These are phyloP conservation scores for Uronychia setigera DNA, from an alignment of 73 alveolate species.

Conservation along the genomic window DNA sequence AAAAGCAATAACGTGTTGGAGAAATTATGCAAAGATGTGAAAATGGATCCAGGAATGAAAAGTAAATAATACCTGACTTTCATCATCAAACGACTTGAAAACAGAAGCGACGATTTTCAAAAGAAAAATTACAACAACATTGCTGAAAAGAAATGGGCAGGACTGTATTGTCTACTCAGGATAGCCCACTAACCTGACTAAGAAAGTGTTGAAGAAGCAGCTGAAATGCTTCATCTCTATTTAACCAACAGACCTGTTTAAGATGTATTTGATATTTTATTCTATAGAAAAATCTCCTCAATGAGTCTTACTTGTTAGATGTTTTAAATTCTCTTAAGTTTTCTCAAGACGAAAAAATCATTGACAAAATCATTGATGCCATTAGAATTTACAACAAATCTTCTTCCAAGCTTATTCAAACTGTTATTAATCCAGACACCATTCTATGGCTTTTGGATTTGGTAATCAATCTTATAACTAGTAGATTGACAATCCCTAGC, in stretches of 20 bases:
- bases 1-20: conserved; percentile 30
- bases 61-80: conserved; percentile 50
- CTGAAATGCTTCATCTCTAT: conserved; percentile 10
- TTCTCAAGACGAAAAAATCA: conserved; percentile 29
- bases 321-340: conserved; percentile 46
- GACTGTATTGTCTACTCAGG: conserved; percentile 51
- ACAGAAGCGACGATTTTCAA: conserved; percentile 5
- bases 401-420: conserved; percentile 9
- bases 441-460: conserved; percentile 60
- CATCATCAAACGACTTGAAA: conserved; percentile 40
- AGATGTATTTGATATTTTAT: neutral
- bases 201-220: conserved; percentile 31
- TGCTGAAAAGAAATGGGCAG: conserved; percentile 40
- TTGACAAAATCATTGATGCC: conserved; percentile 28
- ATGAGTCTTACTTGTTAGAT: conserved; percentile 44
- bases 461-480: conserved; percentile 12
- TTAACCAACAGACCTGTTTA: neutral
- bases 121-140: neutral
- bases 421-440: conserved; percentile 66
- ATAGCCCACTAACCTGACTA: conserved; percentile 46
- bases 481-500: neutral
- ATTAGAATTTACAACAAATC: conserved; percentile 28
- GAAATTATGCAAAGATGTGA: conserved; percentile 40
- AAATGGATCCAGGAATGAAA: conserved; percentile 20
- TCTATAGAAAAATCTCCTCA: conserved; percentile 1